Base-by-base conservation (phyloP, 192 early-diverging fungal species). In the Haplosporangium gracile region DNA sequence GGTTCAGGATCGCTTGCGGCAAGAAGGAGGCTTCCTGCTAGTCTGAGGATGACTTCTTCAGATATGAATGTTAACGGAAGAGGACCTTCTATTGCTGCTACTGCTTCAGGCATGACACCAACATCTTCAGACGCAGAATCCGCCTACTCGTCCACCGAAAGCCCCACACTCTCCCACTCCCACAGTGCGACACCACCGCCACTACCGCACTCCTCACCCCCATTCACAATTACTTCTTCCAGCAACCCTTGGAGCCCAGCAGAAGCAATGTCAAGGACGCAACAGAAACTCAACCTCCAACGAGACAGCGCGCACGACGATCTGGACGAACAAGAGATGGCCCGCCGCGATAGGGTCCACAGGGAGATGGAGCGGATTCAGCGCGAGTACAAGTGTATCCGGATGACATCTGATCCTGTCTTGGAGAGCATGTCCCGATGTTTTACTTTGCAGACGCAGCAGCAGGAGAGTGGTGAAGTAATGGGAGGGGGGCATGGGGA, bases 251-350 rank as follows among this genome's bases (percentile, higher is more conserved):
- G 82, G 82, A 78, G 40, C 20, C 45, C 69, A 43, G 29, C 8
- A 34, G 77, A 78, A 15, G 29, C 76, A 36, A 74, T 74, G 68
- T 78, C 84, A 5, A 42, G 84, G 5, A 86, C 84, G 6, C 84
- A 86, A 63, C 84, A 86, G 70, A 86, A 86, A 34, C 68, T 86
- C 2, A 34, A 60, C 34, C 79, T 86, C 4, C 84, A 86, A 45
- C 69, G 76, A 0, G 84, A 71, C 1, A 77, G 74, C 26, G 74
- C 71, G 7, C 72, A 81, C 2, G 84, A 81, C 10, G 79, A 78
- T 16, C 9, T 86, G 65, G 72, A 86, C 26, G 75, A 86, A 39
- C 8, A 72, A 5, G 60, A 74, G 38, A 74, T 80, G 65, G 51
- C 55, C 1, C 74, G 60, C 5, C 84, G 84, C 0, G 76, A 39